These are phyloP conservation scores for Flammula alnicola DNA, from an alignment of 1,284 basidiomycete species.

Conservation along the genomic window DNA sequence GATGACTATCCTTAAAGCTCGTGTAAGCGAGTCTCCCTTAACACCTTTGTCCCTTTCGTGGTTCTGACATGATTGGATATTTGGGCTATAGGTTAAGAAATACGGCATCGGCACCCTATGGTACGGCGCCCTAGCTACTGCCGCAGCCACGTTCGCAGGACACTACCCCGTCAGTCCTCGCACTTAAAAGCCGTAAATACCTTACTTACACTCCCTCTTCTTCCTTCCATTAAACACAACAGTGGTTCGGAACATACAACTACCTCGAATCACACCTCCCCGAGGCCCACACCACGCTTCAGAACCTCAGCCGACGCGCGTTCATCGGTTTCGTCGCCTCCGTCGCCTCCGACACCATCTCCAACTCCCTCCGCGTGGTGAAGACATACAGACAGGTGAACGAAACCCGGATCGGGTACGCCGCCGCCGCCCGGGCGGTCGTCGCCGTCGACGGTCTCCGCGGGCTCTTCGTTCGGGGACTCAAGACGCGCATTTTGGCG, in stretches of 20 bases:
- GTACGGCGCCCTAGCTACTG: constrained; percentile 88
- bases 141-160: constrained; percentile 91
- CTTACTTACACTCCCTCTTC: background rate
- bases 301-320: constrained; percentile 76
- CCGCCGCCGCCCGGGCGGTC: constrained; percentile 68
- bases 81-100: constrained; percentile 55
- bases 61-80: too few species aligned
- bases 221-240: background rate
- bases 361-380: constrained; percentile 87
- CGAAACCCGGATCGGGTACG: constrained; percentile 76
- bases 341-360: constrained; percentile 79
- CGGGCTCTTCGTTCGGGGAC: constrained; percentile 79
- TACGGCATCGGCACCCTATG: constrained; percentile 82
- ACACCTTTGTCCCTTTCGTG: background rate
- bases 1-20: constrained; percentile 61
- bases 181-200: background rate
- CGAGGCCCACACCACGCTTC: constrained; percentile 50
- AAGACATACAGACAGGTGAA: constrained; percentile 93
- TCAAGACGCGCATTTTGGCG: constrained; percentile 82
- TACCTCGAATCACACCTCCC: constrained; percentile 72
- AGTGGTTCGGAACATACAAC: constrained; percentile 88
- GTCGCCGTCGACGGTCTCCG: constrained; percentile 65
- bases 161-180: constrained; percentile 75
- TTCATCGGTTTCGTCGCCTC: constrained; percentile 88
- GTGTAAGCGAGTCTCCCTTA: constrained; percentile 48